Conservation (phyloP, 2,329 filamentous ascomycete genomes). For the Cyanodermella asteris region DNA sequence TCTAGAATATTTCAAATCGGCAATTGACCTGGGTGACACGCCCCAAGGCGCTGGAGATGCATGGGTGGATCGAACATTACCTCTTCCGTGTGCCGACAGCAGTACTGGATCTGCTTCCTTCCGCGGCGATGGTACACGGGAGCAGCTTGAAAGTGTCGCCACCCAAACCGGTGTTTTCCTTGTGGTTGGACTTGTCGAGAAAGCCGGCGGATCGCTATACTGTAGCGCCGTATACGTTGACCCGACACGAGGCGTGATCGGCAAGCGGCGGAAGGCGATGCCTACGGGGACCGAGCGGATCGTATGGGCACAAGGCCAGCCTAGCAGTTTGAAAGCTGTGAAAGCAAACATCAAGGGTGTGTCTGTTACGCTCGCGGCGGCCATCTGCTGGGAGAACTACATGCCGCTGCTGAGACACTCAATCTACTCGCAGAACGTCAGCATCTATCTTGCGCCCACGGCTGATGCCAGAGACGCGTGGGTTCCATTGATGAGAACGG, state of each 20-base stretch:
- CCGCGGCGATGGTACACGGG: constrained; percentile 54
- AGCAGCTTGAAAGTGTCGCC: constrained; percentile 56
- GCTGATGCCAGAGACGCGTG: constrained; percentile 70
- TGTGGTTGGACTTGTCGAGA: constrained; percentile 60
- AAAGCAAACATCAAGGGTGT: constrained; percentile 60
- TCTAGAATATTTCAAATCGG: constrained; percentile 53
- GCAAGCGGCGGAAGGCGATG: constrained; percentile 83
- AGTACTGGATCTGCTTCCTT: constrained; percentile 28
- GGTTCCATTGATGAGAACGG: constrained; percentile 60
- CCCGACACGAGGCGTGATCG: constrained; percentile 47
- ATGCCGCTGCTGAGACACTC: constrained; percentile 75
- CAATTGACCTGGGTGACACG: constrained; percentile 70
- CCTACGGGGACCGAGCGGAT: constrained; percentile 67
- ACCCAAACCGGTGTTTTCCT: constrained; percentile 61
- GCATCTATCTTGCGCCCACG: constrained; percentile 76
- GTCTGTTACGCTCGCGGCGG: constrained; percentile 58
- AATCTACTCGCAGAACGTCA: constrained; percentile 76
- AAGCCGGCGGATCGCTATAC: constrained; percentile 60
- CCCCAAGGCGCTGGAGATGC: constrained; percentile 44
- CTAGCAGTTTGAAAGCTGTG: constrained; percentile 57
- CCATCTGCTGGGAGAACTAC: constrained; percentile 94
- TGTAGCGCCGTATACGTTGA: constrained; percentile 68
- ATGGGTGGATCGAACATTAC: constrained; percentile 46
- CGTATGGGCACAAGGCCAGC: constrained; percentile 72
- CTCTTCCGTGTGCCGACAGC: too few species aligned